Percentiles rank a stretch among this genome's conserved stretches.
phyloP scores from a whole-genome alignment of 345 rosid genomes.

The Gynandropsis gynandra region DNA sequence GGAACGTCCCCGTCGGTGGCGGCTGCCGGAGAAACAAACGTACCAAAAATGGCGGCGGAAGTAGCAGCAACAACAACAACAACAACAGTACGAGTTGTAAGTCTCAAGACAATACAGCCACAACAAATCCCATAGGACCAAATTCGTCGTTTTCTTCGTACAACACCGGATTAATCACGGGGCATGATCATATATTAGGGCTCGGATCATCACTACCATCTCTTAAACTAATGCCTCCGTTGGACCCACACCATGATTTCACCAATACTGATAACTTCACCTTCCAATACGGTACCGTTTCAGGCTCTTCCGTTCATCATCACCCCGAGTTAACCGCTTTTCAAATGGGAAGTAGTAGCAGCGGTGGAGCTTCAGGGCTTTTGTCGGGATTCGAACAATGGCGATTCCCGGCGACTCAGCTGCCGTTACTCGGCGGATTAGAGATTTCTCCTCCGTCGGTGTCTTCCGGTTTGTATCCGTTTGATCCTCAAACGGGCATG shows the following conservation, averaged over 20 bases:
- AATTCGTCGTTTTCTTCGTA: constrained; percentile 24
- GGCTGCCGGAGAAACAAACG: constrained; percentile 78
- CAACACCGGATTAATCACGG: constrained; percentile 30
- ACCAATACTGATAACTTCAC: constrained; percentile 23
- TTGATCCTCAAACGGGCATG: constrained; percentile 23
- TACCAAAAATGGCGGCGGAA: constrained; percentile 32
- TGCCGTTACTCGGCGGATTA: constrained; percentile 22
- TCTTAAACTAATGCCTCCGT: constrained; percentile 30
- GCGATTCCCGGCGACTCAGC: constrained; percentile 23
- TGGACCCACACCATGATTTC: constrained; percentile 8
- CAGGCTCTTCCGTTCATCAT: constrained; percentile 19
- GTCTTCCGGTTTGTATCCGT: constrained; percentile 18
- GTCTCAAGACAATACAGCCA: constrained; percentile 27
- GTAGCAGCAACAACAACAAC: constrained; percentile 34
- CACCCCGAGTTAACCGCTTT: not conserved
- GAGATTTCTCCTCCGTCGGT: constrained; percentile 13
- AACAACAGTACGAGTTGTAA: constrained; percentile 27
- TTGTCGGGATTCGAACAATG: constrained; percentile 29
- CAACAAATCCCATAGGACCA: constrained; percentile 27
- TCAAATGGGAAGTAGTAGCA: constrained; percentile 22
- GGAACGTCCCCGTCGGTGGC: constrained; percentile 82
- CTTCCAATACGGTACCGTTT: constrained; percentile 28
- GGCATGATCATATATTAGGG: constrained; percentile 28
- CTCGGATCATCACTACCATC: constrained; percentile 33
- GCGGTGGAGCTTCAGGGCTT: constrained; percentile 23